Evolutionary conservation across 2,329 filamentous ascomycete species (phyloP), one percentile per base, ranked within the genome.

Genomic region (Pseudogymnoascus sp.): DNA sequence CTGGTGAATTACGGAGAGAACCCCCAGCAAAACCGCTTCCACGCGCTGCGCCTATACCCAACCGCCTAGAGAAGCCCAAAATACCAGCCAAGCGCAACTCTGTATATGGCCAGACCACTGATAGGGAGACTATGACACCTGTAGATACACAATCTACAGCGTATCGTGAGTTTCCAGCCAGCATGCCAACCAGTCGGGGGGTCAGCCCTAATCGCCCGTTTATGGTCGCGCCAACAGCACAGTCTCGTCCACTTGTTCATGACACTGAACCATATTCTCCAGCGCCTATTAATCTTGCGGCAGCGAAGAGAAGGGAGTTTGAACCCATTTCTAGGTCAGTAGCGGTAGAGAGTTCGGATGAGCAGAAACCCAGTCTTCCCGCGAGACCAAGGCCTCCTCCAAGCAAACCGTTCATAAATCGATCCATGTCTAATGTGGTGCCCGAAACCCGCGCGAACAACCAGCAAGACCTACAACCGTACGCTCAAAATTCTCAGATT

Each of bases 31-130:
- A 80, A 72, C 64, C 74, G 61, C 75, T 40, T 6, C 33, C 58
- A 6, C 58, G 58, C 14, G 4, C 18, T 5, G 12, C 58, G 8
- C 91, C 91, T 4, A 88, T 89, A 0, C 82, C 93, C 38, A 95
- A 96, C 72, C 86, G 93, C 62, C 86, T 87, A 31, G 90, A 90
- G 41, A 96, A 96, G 74, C 88, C 88, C 3, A 87, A 85, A 69
- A 82, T 89, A 61, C 80, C 66, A 35, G 71, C 65, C 62, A 73
- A 71, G 55, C 70, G 70, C 16, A 59, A 67, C 45, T 64, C 65
- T 40, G 60, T 72, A 35, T 55, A 9, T 21, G 49, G 28, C 9
- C 49, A 55, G 28, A 14, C 16, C 28, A 55, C 23, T 21, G 49
- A 33, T 33, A 55, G 49, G 28, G 49, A 55, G n/a, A 14, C 49